phyloP scores from a whole-genome alignment of 176 grass and related monocot genomes.

The Raddia guianensis region DNA sequence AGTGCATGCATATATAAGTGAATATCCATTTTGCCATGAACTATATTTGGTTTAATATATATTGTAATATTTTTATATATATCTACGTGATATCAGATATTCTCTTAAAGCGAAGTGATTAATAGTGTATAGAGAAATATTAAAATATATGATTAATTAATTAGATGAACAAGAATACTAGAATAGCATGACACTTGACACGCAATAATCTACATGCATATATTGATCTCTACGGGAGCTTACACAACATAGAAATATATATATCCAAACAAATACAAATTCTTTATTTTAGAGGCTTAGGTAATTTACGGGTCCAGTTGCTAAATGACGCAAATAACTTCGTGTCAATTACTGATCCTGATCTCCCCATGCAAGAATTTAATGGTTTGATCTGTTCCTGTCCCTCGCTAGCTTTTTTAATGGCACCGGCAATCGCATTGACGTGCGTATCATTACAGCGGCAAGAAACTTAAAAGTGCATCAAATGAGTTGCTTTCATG shows the following conservation, averaged over 20 bases:
- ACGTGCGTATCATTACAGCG: slow-evolving; percentile 6
- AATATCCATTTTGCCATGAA: not conserved
- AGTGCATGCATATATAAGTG: not conserved
- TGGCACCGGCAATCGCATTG: slow-evolving; percentile 25
- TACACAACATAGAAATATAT: not conserved
- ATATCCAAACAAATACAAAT: not conserved
- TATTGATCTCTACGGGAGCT: not conserved
- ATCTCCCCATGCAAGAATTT: slow-evolving; percentile 31
- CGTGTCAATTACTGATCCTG: not conserved
- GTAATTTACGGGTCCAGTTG: not conserved
- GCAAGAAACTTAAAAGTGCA: slow-evolving; percentile 30
- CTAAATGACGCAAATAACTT: not conserved
- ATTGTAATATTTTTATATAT: not conserved
- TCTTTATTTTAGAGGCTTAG: not conserved
- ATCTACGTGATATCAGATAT: not conserved
- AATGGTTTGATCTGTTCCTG: slow-evolving; percentile 8
- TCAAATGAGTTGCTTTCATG: slow-evolving; percentile 16
- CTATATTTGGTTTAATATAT: not conserved
- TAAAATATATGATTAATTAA: not conserved
- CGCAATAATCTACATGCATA: not conserved
- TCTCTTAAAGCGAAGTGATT: not conserved
- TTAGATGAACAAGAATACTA: not conserved
- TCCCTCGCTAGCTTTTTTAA: slow-evolving; percentile 15
- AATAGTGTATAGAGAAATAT: not conserved
- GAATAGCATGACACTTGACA: not conserved